Percentiles rank a stretch among this genome's conserved stretches.
phyloP scores from a whole-genome alignment of 116 monocot species.

The Phalaenopsis hybrid region DNA sequence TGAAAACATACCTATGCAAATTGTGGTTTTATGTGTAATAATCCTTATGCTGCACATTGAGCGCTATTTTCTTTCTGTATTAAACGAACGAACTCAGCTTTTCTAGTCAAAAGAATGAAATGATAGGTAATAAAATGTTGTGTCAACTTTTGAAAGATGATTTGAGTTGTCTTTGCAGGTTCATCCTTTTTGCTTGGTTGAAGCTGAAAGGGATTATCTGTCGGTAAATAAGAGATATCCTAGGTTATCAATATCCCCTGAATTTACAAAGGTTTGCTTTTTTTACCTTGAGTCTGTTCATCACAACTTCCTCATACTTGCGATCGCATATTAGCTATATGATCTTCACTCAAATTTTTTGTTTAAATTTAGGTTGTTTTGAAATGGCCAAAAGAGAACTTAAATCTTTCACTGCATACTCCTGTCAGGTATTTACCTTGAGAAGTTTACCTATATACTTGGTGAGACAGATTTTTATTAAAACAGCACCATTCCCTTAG shows the following conservation, averaged over 20 bases:
- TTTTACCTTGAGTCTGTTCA: not conserved
- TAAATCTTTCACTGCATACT: slow-evolving; percentile 76
- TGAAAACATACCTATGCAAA: not conserved
- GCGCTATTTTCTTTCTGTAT: not conserved
- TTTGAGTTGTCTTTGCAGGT: slow-evolving; percentile 46
- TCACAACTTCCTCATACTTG: not conserved
- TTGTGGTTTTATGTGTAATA: not conserved
- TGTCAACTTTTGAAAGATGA: slow-evolving; percentile 1
- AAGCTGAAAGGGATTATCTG: slow-evolving; percentile 78
- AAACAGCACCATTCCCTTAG: not conserved
- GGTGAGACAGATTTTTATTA: not conserved
- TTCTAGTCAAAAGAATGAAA: not conserved
- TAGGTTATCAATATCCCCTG: slow-evolving; percentile 68
- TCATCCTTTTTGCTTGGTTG: slow-evolving; percentile 57
- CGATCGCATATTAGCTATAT: not conserved
- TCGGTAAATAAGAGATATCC: slow-evolving; percentile 86
- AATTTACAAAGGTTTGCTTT: slow-evolving; percentile 72
- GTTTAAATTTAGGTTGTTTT: slow-evolving; percentile 48
- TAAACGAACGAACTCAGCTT: not conserved
- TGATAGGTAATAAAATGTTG: not conserved
- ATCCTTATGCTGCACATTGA: not conserved
- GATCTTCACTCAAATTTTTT: not conserved
- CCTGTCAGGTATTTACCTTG: slow-evolving; percentile 76
- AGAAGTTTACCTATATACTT: not conserved
- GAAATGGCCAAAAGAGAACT: slow-evolving; percentile 59